Evolutionary conservation across 108 stramenopile species (phyloP).

Genomic region (Nannochloropsis oceanica): DNA sequence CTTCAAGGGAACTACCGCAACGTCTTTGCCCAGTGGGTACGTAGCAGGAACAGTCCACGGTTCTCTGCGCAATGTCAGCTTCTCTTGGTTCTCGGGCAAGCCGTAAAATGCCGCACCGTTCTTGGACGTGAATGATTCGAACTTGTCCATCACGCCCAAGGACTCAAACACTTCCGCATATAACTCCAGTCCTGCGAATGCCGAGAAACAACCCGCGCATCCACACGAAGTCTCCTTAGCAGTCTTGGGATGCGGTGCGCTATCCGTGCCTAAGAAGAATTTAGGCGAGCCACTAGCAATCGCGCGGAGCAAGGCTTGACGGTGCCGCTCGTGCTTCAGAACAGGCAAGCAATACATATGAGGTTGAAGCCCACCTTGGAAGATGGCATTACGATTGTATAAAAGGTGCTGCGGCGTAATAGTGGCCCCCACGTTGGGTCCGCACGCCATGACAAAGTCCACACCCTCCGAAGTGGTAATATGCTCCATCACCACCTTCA

Average conservation of each 20-base stretch:
- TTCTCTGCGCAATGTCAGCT: conserved; percentile 55
- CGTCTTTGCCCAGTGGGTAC: conserved; percentile 54
- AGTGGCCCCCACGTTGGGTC: conserved; percentile 72
- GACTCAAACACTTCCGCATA: conserved; percentile 89
- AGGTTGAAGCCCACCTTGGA: conserved; percentile 75
- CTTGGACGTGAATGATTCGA: conserved; percentile 70
- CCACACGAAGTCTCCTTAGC: conserved; percentile 70
- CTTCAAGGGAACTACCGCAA: conserved; percentile 56
- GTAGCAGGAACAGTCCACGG: conserved; percentile 60
- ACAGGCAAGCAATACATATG: conserved; percentile 98
- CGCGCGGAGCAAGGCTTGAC: conserved; percentile 67
- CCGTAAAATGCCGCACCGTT: conserved; percentile 87
- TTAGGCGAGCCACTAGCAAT: conserved; percentile 70
- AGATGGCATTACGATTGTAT: conserved; percentile 89
- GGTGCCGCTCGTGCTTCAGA: conserved; percentile 86
- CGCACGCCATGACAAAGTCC: conserved; percentile 56
- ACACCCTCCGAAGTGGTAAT: conserved; percentile 53
- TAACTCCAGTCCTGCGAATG: conserved; percentile 77
- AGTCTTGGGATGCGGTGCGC: conserved; percentile 72
- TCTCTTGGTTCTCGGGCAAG: conserved; percentile 50
- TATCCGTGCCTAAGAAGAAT: conserved; percentile 96
- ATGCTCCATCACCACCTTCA: conserved; percentile 92
- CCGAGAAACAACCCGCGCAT: conserved; percentile 92
- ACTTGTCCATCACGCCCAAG: conserved; percentile 61
- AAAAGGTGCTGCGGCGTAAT: conserved; percentile 95